A percentile compares a stretch with the other conserved stretches of the same genome.
phyloP scores from a whole-genome alignment of 108 stramenopile genomes.

The Stephanodiscus triporus region DNA sequence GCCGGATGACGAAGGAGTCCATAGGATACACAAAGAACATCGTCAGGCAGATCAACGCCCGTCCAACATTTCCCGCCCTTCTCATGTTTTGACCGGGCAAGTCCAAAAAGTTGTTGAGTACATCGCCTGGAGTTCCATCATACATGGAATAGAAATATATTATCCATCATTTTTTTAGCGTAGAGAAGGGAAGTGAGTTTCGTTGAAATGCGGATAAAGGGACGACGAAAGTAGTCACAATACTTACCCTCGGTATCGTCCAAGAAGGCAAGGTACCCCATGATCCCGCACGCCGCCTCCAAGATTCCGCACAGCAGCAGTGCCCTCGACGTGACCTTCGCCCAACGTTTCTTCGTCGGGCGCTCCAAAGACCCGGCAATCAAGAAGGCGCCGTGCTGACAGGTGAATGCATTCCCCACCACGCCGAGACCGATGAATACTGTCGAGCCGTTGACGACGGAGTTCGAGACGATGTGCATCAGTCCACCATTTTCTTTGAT shows the following conservation, averaged over 20 bases:
- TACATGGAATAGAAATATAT: not conserved
- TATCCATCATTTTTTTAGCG: not conserved
- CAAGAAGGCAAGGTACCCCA: slow-evolving; percentile 47
- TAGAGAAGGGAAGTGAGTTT: not conserved
- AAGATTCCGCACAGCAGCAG: slow-evolving; percentile 40
- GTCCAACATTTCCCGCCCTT: slow-evolving; percentile 49
- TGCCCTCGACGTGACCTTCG: slow-evolving; percentile 34
- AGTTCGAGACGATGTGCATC: slow-evolving; percentile 25
- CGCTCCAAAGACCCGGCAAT: slow-evolving; percentile 46
- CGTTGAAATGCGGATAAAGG: not conserved
- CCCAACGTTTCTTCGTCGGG: slow-evolving; percentile 48
- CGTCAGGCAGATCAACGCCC: slow-evolving; percentile 44
- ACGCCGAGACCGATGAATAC: slow-evolving; percentile 52
- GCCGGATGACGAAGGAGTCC: slow-evolving; percentile 53
- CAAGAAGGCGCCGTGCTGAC: slow-evolving; percentile 55
- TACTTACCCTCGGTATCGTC: slow-evolving; percentile 41
- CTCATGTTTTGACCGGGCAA: slow-evolving; percentile 16
- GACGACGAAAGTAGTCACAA: slow-evolving; percentile 12
- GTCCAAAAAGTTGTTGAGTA: slow-evolving; percentile 78
- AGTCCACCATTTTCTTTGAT: slow-evolving; percentile 39
- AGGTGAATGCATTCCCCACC: slow-evolving; percentile 49
- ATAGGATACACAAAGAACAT: slow-evolving; percentile 65
- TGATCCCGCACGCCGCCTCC: slow-evolving; percentile 34
- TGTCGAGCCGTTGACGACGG: slow-evolving; percentile 23
- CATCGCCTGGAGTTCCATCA: slow-evolving; percentile 45